Evolutionary conservation across 257 asterid species (phyloP).

Genomic region (Paulownia fortunei): DNA sequence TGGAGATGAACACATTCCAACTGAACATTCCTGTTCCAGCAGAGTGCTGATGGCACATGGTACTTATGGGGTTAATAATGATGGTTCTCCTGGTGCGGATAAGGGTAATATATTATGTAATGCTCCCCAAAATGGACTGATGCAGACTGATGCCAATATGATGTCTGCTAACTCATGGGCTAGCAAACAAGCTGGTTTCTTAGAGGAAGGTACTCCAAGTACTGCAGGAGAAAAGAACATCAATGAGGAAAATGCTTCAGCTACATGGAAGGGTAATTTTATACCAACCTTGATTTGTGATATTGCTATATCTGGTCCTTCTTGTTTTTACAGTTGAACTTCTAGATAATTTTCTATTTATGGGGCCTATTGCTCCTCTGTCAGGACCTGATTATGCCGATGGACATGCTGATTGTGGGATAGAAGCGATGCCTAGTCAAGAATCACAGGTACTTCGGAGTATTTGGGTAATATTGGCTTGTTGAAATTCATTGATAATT

Average conservation of each 20-base stretch:
- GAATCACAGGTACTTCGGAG: slow-evolving; percentile 62
- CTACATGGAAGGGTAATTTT: slow-evolving; percentile 40
- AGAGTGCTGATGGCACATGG: slow-evolving; percentile 41
- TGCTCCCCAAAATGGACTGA: slow-evolving; percentile 43
- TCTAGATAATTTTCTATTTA: slow-evolving; percentile 30
- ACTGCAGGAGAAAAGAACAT: slow-evolving; percentile 42
- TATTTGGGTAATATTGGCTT: slow-evolving; percentile 16
- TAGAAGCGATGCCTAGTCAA: slow-evolving; percentile 39
- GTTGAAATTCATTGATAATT: slow-evolving; percentile 19
- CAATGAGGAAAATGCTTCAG: slow-evolving; percentile 46
- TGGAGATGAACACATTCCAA: slow-evolving; percentile 41
- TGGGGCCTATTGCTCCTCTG: slow-evolving; percentile 46
- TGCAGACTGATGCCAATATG: slow-evolving; percentile 42
- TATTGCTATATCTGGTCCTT: slow-evolving; percentile 7
- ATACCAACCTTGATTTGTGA: slow-evolving; percentile 21
- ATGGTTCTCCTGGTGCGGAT: slow-evolving; percentile 39
- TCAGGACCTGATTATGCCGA: slow-evolving; percentile 45
- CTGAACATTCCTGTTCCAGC: slow-evolving; percentile 46
- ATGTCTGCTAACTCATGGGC: slow-evolving; percentile 40
- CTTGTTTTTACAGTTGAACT: slow-evolving; percentile 27
- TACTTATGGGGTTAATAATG: slow-evolving; percentile 40
- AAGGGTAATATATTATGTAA: slow-evolving; percentile 38
- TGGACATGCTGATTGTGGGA: slow-evolving; percentile 42
- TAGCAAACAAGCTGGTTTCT: slow-evolving; percentile 46
- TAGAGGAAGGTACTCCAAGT: slow-evolving; percentile 46